phyloP scores from a whole-genome alignment of 345 rosid genomes.

The Abelmoschus esculentus region DNA sequence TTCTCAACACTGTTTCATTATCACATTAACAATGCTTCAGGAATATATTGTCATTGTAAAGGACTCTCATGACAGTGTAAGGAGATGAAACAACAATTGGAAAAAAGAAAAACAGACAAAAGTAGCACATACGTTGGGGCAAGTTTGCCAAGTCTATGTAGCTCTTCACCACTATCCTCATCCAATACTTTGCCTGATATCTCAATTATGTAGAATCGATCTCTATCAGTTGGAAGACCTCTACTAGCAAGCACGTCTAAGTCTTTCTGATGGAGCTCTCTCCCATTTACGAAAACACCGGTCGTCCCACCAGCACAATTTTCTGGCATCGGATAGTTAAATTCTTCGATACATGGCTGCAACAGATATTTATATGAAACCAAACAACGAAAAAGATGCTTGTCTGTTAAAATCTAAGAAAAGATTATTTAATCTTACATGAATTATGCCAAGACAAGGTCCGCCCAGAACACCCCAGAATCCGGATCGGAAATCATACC shows the following conservation, averaged over 20 bases:
- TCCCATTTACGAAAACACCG: constrained; percentile 66
- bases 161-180: constrained; percentile 84
- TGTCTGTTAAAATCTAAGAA: neutral
- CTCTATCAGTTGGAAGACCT: constrained; percentile 65
- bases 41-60: neutral
- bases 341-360: constrained; percentile 86
- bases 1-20: constrained; percentile 61
- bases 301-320: constrained; percentile 78
- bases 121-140: constrained; percentile 80
- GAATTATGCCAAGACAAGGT: constrained; percentile 32
- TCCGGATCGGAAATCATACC: neutral
- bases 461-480: neutral
- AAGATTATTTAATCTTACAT: constrained; percentile 44
- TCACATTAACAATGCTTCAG: constrained; percentile 10
- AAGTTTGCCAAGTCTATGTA: constrained; percentile 76
- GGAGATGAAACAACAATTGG: neutral
- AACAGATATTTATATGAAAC: constrained; percentile 3
- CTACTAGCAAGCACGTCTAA: constrained; percentile 58
- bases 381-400: neutral
- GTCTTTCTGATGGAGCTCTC: constrained; percentile 84
- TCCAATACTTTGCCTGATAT: constrained; percentile 76
- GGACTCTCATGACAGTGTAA: no score
- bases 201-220: constrained; percentile 63
- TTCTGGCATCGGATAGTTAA: constrained; percentile 70
- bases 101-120: neutral